Percentiles rank a stretch among this genome's conserved stretches.
Conservation (phyloP, 2,329 filamentous ascomycete genomes). For the Arthroderma sp. region DNA sequence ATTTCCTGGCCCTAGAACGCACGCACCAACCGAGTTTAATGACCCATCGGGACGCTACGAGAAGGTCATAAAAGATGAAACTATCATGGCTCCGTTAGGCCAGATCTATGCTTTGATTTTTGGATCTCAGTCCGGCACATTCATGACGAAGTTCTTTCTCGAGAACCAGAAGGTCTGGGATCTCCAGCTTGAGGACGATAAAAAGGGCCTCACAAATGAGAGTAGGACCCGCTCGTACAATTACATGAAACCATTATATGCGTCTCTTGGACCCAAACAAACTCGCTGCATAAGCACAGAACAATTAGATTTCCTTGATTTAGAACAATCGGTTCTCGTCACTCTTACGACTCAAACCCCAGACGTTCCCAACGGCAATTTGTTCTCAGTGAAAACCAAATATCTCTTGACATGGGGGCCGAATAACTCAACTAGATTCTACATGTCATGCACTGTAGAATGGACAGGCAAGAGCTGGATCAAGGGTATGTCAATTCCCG, state of each 20-base stretch:
- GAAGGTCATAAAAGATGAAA: slow-evolving; percentile 70
- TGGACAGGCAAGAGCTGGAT: slow-evolving; percentile 98
- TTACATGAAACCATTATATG: slow-evolving; percentile 84
- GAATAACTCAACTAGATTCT: slow-evolving; percentile 68
- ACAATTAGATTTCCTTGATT: slow-evolving; percentile 67
- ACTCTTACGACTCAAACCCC: slow-evolving; percentile 75
- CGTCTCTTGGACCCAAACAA: slow-evolving; percentile 75
- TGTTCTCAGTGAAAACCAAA: slow-evolving; percentile 83
- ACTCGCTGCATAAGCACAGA: slow-evolving; percentile 89
- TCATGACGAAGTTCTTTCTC: slow-evolving; percentile 76
- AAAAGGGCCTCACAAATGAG: slow-evolving; percentile 61
- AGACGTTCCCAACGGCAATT: slow-evolving; percentile 85
- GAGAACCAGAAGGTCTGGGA: slow-evolving; percentile 82
- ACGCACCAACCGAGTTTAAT: slow-evolving; percentile 73
- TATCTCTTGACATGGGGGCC: slow-evolving; percentile 92
- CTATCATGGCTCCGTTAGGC: slow-evolving; percentile 74
- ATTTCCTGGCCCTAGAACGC: slow-evolving; percentile 72
- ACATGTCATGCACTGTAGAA: slow-evolving; percentile 82
- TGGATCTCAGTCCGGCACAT: slow-evolving; percentile 62
- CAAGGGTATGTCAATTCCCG: slow-evolving; percentile 50
- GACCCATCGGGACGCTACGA: slow-evolving; percentile 72
- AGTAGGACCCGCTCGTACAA: slow-evolving; percentile 62
- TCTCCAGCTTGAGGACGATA: slow-evolving; percentile 70
- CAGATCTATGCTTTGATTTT: slow-evolving; percentile 86
- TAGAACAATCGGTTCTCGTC: slow-evolving; percentile 78